phyloP scores from a whole-genome alignment of 176 grass and related monocot species.

The Aegilops umbellulata region DNA sequence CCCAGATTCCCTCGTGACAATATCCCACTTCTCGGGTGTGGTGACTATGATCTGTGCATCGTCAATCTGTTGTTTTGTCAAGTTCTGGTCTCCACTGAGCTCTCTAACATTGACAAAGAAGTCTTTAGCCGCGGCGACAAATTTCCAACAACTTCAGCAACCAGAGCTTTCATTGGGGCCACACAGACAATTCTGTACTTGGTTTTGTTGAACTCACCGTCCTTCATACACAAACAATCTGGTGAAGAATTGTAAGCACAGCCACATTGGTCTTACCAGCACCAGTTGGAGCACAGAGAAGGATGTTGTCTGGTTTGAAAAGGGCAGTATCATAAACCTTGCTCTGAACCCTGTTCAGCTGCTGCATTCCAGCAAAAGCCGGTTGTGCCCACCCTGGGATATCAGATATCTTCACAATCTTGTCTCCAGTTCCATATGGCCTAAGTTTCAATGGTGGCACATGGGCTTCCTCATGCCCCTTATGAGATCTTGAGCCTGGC shows the following conservation, averaged over 20 bases:
- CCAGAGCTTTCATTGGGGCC: conserved; percentile 96
- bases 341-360: conserved; percentile 93
- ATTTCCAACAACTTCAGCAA: conserved; percentile 96
- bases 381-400: conserved; percentile 67
- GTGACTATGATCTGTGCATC: conserved; percentile 99
- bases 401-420: conserved; percentile 88
- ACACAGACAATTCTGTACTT: conserved; percentile 98
- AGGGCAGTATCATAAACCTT: conserved; percentile 87
- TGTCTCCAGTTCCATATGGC: conserved; percentile 59
- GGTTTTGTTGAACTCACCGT: conserved; percentile 67
- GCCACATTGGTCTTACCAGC: conserved; percentile 98
- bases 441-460: conserved; percentile 72
- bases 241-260: conserved; percentile 87
- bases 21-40: conserved; percentile 99
- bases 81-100: conserved; percentile 91
- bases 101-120: conserved; percentile 77
- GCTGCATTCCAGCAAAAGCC: conserved; percentile 84
- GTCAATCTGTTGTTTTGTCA: conserved; percentile 89
- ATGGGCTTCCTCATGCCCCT: conserved; percentile 86
- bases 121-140: conserved; percentile 49
- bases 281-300: conserved; percentile 91
- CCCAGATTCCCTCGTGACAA: conserved; percentile 93
- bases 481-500: conserved; percentile 84
- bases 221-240: conserved; percentile 80
- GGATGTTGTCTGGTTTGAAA: conserved; percentile 75